Conservation (phyloP, 441 rosid species). For the Populus tomentosa region DNA sequence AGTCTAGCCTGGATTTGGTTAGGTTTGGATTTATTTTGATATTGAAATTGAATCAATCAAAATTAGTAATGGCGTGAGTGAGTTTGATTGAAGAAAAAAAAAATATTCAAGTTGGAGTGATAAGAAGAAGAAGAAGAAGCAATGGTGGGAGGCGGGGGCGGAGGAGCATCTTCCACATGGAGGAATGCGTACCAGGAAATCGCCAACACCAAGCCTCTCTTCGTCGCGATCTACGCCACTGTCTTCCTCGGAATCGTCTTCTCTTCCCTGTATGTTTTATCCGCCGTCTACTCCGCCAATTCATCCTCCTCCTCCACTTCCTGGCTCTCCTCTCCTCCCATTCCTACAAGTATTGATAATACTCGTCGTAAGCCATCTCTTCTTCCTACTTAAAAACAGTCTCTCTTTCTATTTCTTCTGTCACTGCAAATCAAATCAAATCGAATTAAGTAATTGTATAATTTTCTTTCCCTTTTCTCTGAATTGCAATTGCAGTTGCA, state of each 20-base stretch:
- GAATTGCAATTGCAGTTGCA: neutral
- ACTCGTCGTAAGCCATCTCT: conserved; percentile 36
- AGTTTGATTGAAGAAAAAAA: too few relatives aligned
- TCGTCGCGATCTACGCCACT: conserved; percentile 76
- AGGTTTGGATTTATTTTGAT: too few relatives aligned
- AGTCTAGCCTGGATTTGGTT: too few relatives aligned
- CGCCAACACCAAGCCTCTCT: conserved; percentile 70
- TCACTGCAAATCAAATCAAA: neutral
- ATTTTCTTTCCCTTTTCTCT: neutral
- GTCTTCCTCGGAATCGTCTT: conserved; percentile 72
- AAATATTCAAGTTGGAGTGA: too few relatives aligned
- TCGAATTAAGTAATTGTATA: neutral
- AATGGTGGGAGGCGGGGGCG: neutral
- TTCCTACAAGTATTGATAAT: conserved; percentile 22
- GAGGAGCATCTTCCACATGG: conserved; percentile 32
- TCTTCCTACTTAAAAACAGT: neutral
- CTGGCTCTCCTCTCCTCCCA: conserved; percentile 63
- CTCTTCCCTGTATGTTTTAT: conserved; percentile 78
- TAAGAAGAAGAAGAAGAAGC: neutral
- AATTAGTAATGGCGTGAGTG: too few relatives aligned
- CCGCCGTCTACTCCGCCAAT: conserved; percentile 64
- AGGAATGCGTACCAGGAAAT: conserved; percentile 66
- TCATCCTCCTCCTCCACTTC: conserved; percentile 39
- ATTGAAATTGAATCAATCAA: neutral
- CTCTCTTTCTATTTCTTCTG: neutral